Conservation (phyloP, 306 rosid species). For the Parietaria judaica region DNA sequence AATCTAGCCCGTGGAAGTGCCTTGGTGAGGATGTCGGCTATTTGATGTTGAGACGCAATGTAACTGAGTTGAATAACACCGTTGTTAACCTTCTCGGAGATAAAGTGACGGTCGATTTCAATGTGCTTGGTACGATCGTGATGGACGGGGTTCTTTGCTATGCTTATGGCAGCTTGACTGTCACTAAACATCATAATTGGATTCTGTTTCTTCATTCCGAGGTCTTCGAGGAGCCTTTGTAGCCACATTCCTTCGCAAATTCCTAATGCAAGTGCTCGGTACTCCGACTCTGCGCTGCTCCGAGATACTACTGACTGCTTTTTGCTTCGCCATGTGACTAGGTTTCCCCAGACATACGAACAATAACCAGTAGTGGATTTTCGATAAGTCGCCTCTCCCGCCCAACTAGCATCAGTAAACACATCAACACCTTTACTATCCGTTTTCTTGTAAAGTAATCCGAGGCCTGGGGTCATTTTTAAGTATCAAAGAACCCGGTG, state of each 20-base stretch:
- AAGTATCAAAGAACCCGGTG: not conserved
- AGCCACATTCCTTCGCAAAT: too few relatives aligned
- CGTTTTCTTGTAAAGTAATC: not conserved
- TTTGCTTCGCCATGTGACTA: too few relatives aligned
- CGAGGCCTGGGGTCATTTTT: not conserved
- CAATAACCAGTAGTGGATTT: too few relatives aligned
- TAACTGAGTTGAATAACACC: not conserved
- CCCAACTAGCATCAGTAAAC: conserved; percentile 1
- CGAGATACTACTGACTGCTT: too few relatives aligned
- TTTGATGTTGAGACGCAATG: not conserved
- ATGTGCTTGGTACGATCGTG: not conserved
- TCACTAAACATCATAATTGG: not conserved
- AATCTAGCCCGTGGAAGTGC: not conserved
- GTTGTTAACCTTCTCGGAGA: not conserved
- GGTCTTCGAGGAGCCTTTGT: too few relatives aligned
- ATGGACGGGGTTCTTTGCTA: not conserved
- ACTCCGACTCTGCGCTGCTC: too few relatives aligned
- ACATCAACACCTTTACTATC: not conserved
- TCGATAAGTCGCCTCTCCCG: too few relatives aligned
- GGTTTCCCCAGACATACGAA: too few relatives aligned
- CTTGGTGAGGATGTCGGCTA: conserved; percentile 1
- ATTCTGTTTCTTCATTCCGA: too few relatives aligned
- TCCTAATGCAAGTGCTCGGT: too few relatives aligned
- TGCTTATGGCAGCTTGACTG: not conserved
- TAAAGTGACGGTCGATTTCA: not conserved